Conservation (phyloP, 768 basidiomycete genomes). For the Auriscalpium orientale region DNA sequence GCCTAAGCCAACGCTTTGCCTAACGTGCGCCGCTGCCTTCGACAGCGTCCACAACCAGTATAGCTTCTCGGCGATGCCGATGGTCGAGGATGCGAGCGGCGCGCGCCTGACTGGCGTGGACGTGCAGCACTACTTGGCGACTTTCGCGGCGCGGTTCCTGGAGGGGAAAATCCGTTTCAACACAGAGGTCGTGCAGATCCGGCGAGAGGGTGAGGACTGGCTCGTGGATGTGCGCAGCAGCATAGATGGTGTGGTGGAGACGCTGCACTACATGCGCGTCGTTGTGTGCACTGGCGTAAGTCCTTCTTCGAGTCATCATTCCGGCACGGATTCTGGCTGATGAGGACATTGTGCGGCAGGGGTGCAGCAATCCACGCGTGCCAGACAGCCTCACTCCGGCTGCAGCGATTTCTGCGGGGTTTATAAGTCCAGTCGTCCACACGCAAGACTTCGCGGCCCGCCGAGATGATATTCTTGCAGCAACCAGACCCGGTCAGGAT, state of each 20-base stretch:
- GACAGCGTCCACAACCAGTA: constrained; percentile 54
- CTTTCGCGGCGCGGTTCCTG: constrained; percentile 41
- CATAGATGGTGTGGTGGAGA: constrained; percentile 18
- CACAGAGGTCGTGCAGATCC: constrained; percentile 41
- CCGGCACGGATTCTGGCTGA: neutral
- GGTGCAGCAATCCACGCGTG: constrained; percentile 44
- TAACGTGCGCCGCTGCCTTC: neutral
- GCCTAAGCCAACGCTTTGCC: constrained; percentile 8
- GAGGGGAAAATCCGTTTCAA: constrained; percentile 35
- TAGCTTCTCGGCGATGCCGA: constrained; percentile 45
- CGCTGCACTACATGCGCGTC: constrained; percentile 38
- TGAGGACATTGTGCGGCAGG: constrained; percentile 27
- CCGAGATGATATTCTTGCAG: constrained; percentile 33
- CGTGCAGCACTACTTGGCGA: constrained; percentile 49
- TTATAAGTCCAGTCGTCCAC: constrained; percentile 43
- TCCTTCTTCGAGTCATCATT: neutral
- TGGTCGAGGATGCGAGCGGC: constrained; percentile 33
- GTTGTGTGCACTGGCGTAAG: constrained; percentile 53
- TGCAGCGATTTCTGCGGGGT: constrained; percentile 32
- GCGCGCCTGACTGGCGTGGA: constrained; percentile 47
- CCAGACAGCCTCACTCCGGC: constrained; percentile 33
- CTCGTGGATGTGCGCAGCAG: constrained; percentile 32
- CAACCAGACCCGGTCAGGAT: constrained; percentile 4
- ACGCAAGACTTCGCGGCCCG: constrained; percentile 38
- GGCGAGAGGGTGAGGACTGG: constrained; percentile 36